Base-by-base conservation (phyloP, 164 flowering plant genomes). In the Vitis rotundifolia region DNA sequence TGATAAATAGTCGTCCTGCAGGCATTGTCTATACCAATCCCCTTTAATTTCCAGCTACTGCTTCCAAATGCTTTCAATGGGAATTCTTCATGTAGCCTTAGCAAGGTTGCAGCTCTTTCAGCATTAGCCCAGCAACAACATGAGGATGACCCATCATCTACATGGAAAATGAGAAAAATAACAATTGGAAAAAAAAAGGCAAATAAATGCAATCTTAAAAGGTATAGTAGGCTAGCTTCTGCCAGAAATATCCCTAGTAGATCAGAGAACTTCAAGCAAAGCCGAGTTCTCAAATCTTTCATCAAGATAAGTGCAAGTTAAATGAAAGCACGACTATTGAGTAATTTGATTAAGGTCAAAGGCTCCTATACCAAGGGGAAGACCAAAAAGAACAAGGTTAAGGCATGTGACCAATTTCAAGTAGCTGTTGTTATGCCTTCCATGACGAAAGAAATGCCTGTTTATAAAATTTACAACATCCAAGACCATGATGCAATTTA, bases 101-200 rank as follows among this genome's bases (percentile, higher is more conserved):
- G 77, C 60, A 91, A 73, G 47, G 75, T 76, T 64, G 82, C 80
- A 49, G 97, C 98, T 49, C 76, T 87, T 67, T 90, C 89, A 59
- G 78, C 84, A 77, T 81, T 74, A 18, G 92, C 86, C 97, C 98
- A 94, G 78, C 96, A 91, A 76, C 82, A 86, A 71, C 88, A 92
- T 8, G 66, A 71, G 55, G 88, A 81, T 59, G 94, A 86, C 15
- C 98, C 98, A 73, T 92, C 94, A 76, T 94, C 98, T 94, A 68
- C 48, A 60, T 15, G 44, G 29, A 5, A 65, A 50, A 55, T 54
- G 26, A 52, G 18, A 12, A 49, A 49, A 51, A 48, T 71, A 0
- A n/a, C 54, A 66, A 9, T 48, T 8, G 37, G 3, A 47, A 31
- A 59, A 12, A 51, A 50, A n/a, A 19, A 59, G 60, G 8, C 11